phyloP scores from a whole-genome alignment of 2,329 filamentous ascomycete genomes.

The Aspergillus sp. region DNA sequence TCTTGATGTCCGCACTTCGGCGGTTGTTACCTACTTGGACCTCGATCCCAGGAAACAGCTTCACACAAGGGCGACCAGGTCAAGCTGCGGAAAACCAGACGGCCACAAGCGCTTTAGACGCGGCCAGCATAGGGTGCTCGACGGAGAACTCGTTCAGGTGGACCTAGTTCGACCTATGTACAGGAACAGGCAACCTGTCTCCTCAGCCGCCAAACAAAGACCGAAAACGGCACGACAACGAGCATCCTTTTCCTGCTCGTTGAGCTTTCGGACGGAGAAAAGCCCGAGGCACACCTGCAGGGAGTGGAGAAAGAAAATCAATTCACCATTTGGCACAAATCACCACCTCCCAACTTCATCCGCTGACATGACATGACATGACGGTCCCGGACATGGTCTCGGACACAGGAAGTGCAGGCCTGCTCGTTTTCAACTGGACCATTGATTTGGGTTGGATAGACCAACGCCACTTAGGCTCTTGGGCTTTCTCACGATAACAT shows the following conservation, averaged over 20 bases:
- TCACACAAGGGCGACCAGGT: slow-evolving; percentile 1
- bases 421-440: slow-evolving; percentile 13
- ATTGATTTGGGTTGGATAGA: slow-evolving; percentile 11
- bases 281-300: not conserved
- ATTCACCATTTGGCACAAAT: slow-evolving; percentile 3
- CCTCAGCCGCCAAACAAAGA: slow-evolving; percentile 7
- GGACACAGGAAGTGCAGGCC: slow-evolving; percentile 10
- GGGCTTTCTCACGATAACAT: slow-evolving; percentile 17
- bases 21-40: slow-evolving; percentile 11
- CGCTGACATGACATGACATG: slow-evolving; percentile 19
- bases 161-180: slow-evolving; percentile 11
- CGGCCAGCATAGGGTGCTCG: slow-evolving; percentile 19
- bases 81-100: slow-evolving; percentile 14
- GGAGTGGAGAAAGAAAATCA: slow-evolving; percentile 7
- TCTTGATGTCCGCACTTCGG: slow-evolving; percentile 11
- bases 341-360: slow-evolving; percentile 1
- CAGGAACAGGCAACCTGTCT: slow-evolving; percentile 8
- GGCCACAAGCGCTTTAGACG: slow-evolving; percentile 37
- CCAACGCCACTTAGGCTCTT: slow-evolving; percentile 17
- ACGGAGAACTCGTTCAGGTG: slow-evolving; percentile 11
- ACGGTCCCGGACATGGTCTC: slow-evolving; percentile 3
- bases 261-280: not conserved
- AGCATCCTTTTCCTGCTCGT: slow-evolving; percentile 1
- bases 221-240: not conserved
- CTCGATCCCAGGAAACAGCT: slow-evolving; percentile 3